A percentile compares a stretch with the other conserved stretches of the same genome.
phyloP scores from a whole-genome alignment of 1,139 yeast genomes.

The Magnusiomyces paraingens region DNA sequence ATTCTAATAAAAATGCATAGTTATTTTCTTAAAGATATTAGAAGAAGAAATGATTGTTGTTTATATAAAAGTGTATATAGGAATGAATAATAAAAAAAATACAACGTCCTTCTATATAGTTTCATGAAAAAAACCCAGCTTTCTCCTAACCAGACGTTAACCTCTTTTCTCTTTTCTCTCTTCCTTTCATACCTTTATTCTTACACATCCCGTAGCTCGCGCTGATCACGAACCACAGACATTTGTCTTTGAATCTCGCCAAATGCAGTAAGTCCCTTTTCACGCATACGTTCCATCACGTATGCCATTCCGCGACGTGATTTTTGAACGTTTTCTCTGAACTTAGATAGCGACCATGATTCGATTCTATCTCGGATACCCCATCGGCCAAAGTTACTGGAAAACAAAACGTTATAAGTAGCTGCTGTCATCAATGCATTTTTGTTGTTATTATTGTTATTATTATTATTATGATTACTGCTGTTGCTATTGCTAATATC shows the following conservation, averaged over 20 bases:
- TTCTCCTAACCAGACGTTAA: no score
- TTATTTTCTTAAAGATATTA: no score
- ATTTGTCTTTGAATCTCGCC: slow-evolving; percentile 11
- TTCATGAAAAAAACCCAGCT: no score
- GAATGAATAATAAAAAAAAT: no score
- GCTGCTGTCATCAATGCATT: slow-evolving; percentile 18
- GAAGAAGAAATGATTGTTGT: no score
- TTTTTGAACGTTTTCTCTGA: slow-evolving; percentile 58
- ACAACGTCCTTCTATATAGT: no score
- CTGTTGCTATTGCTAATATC: slow-evolving; percentile 19
- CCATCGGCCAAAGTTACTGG: slow-evolving; percentile 53
- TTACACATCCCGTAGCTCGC: no score
- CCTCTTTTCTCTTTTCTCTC: no score
- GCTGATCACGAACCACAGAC: neutral
- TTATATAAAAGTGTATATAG: no score
- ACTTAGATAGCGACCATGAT: slow-evolving; percentile 68
- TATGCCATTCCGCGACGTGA: slow-evolving; percentile 68
- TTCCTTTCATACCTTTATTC: no score
- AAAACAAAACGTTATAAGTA: slow-evolving; percentile 52
- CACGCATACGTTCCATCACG: slow-evolving; percentile 61
- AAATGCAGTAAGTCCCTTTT: slow-evolving; percentile 28
- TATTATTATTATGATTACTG: neutral
- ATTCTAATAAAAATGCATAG: no score
- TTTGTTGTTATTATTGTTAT: slow-evolving; percentile 1
- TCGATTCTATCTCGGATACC: slow-evolving; percentile 74